Percentiles rank a stretch among this genome's conserved stretches.
Evolutionary conservation across 371 early-diverging fungal species (phyloP).

Genomic region (Mucor mucedo): DNA sequence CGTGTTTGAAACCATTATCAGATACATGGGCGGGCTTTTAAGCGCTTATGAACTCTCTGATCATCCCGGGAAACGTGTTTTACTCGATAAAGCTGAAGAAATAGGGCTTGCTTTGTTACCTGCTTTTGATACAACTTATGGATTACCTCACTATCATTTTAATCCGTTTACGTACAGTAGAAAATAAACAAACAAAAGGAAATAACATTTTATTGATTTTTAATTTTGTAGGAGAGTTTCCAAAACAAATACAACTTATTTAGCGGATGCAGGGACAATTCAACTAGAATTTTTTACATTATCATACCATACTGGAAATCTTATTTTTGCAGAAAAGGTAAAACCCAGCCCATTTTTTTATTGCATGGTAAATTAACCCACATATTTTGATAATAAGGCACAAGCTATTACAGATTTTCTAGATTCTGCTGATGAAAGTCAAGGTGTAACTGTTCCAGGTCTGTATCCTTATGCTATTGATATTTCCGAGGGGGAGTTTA

Average conservation of each 20-base stretch:
- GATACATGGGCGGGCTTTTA: constrained; percentile 89
- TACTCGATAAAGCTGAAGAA: constrained; percentile 56
- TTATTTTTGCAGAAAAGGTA: constrained; percentile 64
- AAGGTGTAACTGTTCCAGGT: constrained; percentile 56
- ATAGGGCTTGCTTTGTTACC: constrained; percentile 61
- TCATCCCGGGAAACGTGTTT: constrained; percentile 32
- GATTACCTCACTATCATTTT: constrained; percentile 59
- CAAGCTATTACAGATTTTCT: constrained; percentile 55
- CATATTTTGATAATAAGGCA: constrained; percentile 36
- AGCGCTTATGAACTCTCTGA: constrained; percentile 76
- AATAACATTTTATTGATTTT: neutral
- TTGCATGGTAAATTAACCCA: neutral
- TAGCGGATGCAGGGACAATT: constrained; percentile 90
- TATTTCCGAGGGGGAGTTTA: constrained; percentile 42
- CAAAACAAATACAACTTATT: constrained; percentile 20
- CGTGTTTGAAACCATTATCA: constrained; percentile 89
- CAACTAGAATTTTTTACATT: constrained; percentile 88
- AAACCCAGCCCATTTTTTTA: neutral
- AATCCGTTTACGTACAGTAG: constrained; percentile 25
- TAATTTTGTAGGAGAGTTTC: constrained; percentile 18
- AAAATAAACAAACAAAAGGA: constrained; percentile 20
- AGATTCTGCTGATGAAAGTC: constrained; percentile 37
- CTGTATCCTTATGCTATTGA: constrained; percentile 56
- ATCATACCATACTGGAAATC: constrained; percentile 71
- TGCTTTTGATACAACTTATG: constrained; percentile 67